phyloP scores from a whole-genome alignment of 2,329 filamentous ascomycete species.

The Colletotrichum horii region DNA sequence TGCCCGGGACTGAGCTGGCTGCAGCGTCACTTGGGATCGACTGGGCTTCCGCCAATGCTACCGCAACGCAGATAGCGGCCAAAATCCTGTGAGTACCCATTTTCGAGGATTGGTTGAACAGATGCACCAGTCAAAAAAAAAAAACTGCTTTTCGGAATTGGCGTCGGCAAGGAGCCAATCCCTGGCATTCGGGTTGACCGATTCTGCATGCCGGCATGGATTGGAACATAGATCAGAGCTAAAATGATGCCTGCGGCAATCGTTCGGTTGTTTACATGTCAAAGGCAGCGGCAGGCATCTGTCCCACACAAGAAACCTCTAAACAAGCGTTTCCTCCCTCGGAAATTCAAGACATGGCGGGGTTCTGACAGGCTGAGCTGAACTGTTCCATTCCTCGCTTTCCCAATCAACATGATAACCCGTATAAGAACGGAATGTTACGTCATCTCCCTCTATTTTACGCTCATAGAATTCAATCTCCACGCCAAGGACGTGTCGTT shows the following conservation, averaged over 20 bases:
- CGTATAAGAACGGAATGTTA: not conserved
- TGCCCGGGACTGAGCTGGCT: too few species aligned
- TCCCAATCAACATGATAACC: not conserved
- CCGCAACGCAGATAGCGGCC: not conserved
- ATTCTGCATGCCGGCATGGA: not conserved
- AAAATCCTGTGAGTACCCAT: not conserved
- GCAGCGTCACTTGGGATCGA: not conserved
- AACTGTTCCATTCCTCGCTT: not conserved
- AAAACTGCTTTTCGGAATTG: too few species aligned
- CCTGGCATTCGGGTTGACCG: not conserved
- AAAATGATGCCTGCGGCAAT: not conserved
- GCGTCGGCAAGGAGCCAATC: not conserved
- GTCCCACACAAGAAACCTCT: not conserved
- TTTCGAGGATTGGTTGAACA: rapidly evolving
- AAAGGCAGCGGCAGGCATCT: not conserved
- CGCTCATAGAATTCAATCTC: not conserved
- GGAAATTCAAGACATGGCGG: not conserved
- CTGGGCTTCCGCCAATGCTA: not conserved
- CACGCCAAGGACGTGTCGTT: not conserved
- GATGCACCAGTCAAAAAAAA: not conserved
- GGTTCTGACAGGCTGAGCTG: not conserved
- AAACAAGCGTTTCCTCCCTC: not conserved
- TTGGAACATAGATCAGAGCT: not conserved
- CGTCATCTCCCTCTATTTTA: rapidly evolving
- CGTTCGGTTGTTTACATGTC: not conserved